Conservation (phyloP, 306 rosid genomes). For the Gleditsia sinensis region DNA sequence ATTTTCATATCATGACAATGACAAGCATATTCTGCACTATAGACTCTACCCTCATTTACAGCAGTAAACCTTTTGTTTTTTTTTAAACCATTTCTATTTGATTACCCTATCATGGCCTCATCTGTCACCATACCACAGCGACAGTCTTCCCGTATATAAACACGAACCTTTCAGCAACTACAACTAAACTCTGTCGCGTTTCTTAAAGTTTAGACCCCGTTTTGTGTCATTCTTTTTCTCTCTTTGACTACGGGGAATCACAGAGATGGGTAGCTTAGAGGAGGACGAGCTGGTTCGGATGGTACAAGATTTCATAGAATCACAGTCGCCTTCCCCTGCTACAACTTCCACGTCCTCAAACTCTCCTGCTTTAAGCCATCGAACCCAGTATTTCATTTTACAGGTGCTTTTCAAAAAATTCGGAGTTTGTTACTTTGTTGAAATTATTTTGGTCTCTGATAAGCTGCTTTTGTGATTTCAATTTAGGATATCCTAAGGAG, state of each 20-base stretch:
- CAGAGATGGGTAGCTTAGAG: slow-evolving; percentile 61
- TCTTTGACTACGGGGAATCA: neutral
- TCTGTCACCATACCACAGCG: slow-evolving; percentile 50
- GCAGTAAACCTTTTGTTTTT: neutral
- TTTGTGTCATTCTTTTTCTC: neutral
- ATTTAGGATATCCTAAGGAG: slow-evolving; percentile 58
- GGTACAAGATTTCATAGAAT: slow-evolving; percentile 81
- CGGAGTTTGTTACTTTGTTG: neutral
- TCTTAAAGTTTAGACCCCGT: neutral
- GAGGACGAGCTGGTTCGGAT: slow-evolving; percentile 60
- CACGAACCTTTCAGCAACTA: neutral
- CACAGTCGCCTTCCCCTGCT: slow-evolving; percentile 43
- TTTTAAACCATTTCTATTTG: neutral
- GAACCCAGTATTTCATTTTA: slow-evolving; percentile 45
- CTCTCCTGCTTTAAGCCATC: slow-evolving; percentile 37
- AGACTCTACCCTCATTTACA: neutral
- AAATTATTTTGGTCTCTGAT: neutral
- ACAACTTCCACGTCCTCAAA: slow-evolving; percentile 41
- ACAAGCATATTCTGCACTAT: slow-evolving; percentile 33
- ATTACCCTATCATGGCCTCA: slow-evolving; percentile 28
- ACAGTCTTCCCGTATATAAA: neutral
- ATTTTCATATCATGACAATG: slow-evolving; percentile 28
- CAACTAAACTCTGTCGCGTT: neutral
- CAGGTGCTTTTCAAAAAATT: slow-evolving; percentile 41
- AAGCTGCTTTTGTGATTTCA: neutral